Base-by-base conservation (phyloP, 148 eudicot species). In the Cornus kousa region DNA sequence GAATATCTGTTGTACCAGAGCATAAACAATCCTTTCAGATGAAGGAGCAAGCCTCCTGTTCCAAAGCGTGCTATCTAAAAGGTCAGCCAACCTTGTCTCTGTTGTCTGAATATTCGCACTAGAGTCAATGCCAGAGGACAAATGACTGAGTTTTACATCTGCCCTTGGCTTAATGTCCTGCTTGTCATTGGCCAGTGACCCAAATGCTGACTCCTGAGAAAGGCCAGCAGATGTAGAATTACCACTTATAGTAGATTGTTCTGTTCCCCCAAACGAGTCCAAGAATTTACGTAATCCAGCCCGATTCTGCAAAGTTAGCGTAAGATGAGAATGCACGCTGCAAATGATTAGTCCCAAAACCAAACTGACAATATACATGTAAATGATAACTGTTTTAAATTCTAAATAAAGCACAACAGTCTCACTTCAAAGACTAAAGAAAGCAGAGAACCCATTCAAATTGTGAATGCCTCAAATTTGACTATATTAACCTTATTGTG, bases 1-100 rank as follows among this genome's bases (percentile, higher is more conserved):
- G 77, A 96, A 96, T 85, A 96, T 96, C 81, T 96, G 99, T 82
- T 96, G 97, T 31, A 96, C 99, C 79, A 96, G 78, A 82, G 98
- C 99, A 84, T 92, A 94, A 40, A 96, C 99, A 65, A 96, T 93
- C 81, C 99, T 90, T 85, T 96, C 99, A 24, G 99, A 96, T 11
- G 99, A 96, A 81, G 99, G 98, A 73, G 94, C 99, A 75, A 96
- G 98, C 84, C 92, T 96, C 78, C 99, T 84, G 80, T 92, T 93
- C 98, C 99, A 96, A 53, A 96, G 90, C 53, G 99, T 96, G 84
- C 91, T 96, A 86, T 96, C 99, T 59, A 96, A 86, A 70, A 93
- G 90, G 85, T 96, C 99, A 67, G 99, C 97, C 79, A 96, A 87
- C 86, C 99, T 93, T 71, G 91, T 96, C 86, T 96, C 99, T 60